phyloP scores from a whole-genome alignment of 2,329 filamentous ascomycete species.

The Cladosporium sp. region DNA sequence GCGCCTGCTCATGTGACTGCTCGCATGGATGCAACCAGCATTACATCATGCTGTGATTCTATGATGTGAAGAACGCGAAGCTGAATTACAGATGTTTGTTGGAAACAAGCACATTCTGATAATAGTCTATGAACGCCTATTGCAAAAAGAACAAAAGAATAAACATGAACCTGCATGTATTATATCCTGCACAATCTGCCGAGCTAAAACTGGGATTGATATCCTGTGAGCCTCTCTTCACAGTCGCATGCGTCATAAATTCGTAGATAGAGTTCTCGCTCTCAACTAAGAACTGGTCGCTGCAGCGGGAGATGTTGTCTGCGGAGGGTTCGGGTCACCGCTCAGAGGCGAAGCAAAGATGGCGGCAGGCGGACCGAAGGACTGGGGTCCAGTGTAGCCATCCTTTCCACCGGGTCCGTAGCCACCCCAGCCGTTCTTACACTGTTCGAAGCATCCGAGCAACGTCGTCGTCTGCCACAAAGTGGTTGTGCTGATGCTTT shows the following conservation, averaged over 20 bases:
- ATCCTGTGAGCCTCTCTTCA: neutral
- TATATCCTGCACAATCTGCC: slow-evolving; percentile 9
- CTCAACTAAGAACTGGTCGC: neutral
- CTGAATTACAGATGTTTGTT: no score
- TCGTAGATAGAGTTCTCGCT: neutral
- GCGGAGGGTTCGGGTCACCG: neutral
- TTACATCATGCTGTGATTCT: no score
- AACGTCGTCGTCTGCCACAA: slow-evolving; percentile 12
- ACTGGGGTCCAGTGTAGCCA: slow-evolving; percentile 7
- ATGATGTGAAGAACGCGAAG: no score
- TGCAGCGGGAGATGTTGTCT: neutral
- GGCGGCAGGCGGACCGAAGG: slow-evolving; percentile 14
- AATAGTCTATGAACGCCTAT: slow-evolving; percentile 12
- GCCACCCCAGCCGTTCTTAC: slow-evolving; percentile 1
- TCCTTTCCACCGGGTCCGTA: slow-evolving; percentile 12
- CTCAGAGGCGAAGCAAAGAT: neutral
- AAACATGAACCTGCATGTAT: slow-evolving; percentile 9
- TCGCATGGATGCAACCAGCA: no score
- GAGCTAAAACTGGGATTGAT: neutral
- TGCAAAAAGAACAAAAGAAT: neutral
- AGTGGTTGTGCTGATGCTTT: slow-evolving; percentile 2
- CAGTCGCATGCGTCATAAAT: neutral
- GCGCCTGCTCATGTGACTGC: neutral
- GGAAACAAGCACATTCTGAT: no score
- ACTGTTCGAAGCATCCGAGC: slow-evolving; percentile 17